Evolutionary conservation across 2,329 filamentous ascomycete species (phyloP), one percentile per base, ranked within the genome.

Genomic region (Biscogniauxia sp.): DNA sequence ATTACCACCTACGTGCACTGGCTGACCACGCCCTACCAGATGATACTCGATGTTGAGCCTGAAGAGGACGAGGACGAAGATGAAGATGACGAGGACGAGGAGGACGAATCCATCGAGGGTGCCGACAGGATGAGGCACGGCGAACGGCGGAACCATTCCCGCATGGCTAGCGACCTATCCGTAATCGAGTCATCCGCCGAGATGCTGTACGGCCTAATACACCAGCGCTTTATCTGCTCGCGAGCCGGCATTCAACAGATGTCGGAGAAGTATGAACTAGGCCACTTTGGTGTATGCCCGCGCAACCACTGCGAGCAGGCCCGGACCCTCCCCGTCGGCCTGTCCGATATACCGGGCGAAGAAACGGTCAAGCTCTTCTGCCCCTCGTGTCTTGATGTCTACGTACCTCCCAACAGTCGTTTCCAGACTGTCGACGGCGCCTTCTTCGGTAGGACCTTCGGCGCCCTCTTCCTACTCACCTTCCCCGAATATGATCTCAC

Each of bases 311-410:
- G 95, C 82, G 90, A 93, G 70, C 89, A 91, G 62, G 91, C 92
- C 66, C 90, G 94, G 71, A 95, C 96, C 15, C 84, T 99, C 5
- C 95, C 95, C 1, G 94, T 99, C 20, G 95, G 95, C 45, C 85
- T 95, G 63, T 96, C 92, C 61, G 95, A 99, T 76, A 95, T 94
- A 54, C 94, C 95, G 0, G 95, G 95, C 66, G 91, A 96, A 76
- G 94, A 99, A 73, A 99, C 95, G 0, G 95, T 99, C 72, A 99
- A 99, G 80, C 86, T 99, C 20, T 99, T 97, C 80, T 99, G 95
- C 75, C 95, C 95, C 2, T 93, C 92, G 64, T 99, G 95, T 77
- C 86, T 97, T 67, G 95, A 99, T 74, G 92, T 98, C 70, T 99
- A 98, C 77, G 95, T 95, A 0, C 95, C 95, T 3, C 95, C 95